A percentile compares a stretch with the other conserved stretches of the same genome.
Conservation (phyloP, 2,329 filamentous ascomycete species). For the Colletotrichum orbiculare region DNA sequence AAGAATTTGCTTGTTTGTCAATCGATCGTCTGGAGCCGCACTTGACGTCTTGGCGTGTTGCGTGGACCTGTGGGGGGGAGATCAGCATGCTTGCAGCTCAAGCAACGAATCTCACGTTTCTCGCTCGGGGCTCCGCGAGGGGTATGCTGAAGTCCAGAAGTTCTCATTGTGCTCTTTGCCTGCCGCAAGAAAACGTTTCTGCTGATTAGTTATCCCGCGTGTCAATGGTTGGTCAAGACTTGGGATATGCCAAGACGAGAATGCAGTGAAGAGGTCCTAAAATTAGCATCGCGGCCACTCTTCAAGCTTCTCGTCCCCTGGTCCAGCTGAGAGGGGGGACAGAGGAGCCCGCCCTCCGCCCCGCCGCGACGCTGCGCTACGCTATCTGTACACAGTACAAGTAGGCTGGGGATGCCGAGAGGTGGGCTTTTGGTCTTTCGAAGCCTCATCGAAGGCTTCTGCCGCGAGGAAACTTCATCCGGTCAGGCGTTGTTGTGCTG, state of each 20-base stretch:
- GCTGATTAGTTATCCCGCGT: not conserved
- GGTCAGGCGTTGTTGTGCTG: not conserved
- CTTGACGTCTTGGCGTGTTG: slow-evolving; percentile 15
- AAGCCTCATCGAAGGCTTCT: not conserved
- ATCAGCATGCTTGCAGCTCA: slow-evolving; percentile 12
- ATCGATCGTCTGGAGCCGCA: not conserved
- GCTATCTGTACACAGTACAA: not conserved
- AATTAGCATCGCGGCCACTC: slow-evolving; percentile 28
- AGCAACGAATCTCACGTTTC: not conserved
- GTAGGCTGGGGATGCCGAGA: not conserved
- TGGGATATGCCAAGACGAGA: slow-evolving; percentile 11
- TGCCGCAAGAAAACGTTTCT: too few relatives aligned
- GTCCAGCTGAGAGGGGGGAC: slow-evolving; percentile 13
- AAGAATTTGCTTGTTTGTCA: too few relatives aligned
- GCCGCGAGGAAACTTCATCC: not conserved
- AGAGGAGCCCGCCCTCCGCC: not conserved
- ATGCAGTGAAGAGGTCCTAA: slow-evolving; percentile 19
- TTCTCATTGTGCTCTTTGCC: not conserved
- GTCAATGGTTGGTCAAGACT: not conserved
- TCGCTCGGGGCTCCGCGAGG: not conserved
- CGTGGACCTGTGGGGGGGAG: slow-evolving; percentile 6
- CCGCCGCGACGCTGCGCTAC: not conserved
- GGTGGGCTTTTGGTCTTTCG: not conserved
- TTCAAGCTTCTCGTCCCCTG: slow-evolving; percentile 14
- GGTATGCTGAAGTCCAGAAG: not conserved